Evolutionary conservation across 1,284 basidiomycete genomes (phyloP), one percentile per base, ranked within the genome.

Genomic region (Phellinidium pouzarii): DNA sequence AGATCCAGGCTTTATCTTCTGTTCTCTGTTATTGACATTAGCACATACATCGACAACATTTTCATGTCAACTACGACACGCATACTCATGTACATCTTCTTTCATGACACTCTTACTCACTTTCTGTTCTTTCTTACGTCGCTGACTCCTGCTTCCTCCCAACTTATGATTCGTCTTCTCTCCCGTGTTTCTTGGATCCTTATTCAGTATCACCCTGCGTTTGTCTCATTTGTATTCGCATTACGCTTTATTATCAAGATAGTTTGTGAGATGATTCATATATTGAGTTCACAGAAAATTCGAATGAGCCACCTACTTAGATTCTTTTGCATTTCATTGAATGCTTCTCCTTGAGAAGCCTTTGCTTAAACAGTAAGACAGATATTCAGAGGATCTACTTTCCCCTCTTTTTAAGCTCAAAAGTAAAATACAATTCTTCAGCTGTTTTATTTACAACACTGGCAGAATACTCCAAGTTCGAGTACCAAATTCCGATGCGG

Each of bases 21-120:
- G 37, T 40, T 40, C n/a, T 40, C 37, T 20, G 37, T 40, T 40
- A 34, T 23, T 38, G 47, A 48, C 47, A 38, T 38, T 48, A 29
- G 44, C 44, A 37, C 42, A 44, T 57, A 54, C 56, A 60, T 46
- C 31, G 31, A 34, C 31, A 14, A 34, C 31, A 34, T 34, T 3
- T 14, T 34, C 31, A 34, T 11, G 31, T 34, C 14, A 34, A 34
- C 31, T 34, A 34, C 31, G 31, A 34, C 14, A 44, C 57, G 55
- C 48, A 49, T 50, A 47, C 48, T 59, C 53, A 52, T 63, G 65
- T 36, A 59, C 61, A 56, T 51, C 59, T 41, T 48, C 62, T 34
- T 25, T 41, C 44, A 44, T 27, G 26, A 29, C 47, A 19, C 43
- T 41, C 25, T 38, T 44, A 40, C 37, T 53, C 29, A 36, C 11